Conservation (phyloP, 306 rosid genomes). For the Astragalus membranaceus region DNA sequence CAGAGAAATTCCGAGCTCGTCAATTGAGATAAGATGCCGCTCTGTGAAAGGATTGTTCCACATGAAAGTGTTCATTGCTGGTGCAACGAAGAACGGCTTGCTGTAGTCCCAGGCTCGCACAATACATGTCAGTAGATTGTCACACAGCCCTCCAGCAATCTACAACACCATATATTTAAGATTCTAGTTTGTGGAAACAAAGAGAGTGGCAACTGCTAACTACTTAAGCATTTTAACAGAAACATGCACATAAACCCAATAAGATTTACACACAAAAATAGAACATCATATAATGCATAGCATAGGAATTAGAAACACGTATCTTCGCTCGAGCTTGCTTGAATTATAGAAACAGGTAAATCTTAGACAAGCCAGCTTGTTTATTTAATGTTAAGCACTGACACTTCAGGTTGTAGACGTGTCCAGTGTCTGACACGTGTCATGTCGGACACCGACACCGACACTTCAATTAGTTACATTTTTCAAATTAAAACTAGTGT, state of each 20-base stretch:
- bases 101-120: conserved; percentile 96
- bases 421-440: too few species aligned
- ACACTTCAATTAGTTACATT: too few species aligned
- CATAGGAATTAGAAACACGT: neutral
- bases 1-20: conserved; percentile 86
- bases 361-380: neutral
- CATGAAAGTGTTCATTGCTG: conserved; percentile 94
- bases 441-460: too few species aligned
- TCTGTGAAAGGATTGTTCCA: conserved; percentile 96
- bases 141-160: conserved; percentile 96
- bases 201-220: neutral
- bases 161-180: conserved; percentile 22
- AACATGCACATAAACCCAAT: neutral
- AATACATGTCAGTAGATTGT: conserved; percentile 80
- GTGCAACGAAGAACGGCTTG: conserved; percentile 89
- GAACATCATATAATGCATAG: neutral
- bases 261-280: neutral
- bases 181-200: neutral
- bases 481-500: too few species aligned
- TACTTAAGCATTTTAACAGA: neutral
- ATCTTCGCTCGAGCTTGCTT: neutral
- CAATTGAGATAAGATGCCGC: conserved; percentile 72
- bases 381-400: too few species aligned
- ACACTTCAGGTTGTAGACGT: too few species aligned
- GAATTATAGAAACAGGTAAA: neutral